Conservation (phyloP, 768 basidiomycete genomes). For the Tulasnella sp. region DNA sequence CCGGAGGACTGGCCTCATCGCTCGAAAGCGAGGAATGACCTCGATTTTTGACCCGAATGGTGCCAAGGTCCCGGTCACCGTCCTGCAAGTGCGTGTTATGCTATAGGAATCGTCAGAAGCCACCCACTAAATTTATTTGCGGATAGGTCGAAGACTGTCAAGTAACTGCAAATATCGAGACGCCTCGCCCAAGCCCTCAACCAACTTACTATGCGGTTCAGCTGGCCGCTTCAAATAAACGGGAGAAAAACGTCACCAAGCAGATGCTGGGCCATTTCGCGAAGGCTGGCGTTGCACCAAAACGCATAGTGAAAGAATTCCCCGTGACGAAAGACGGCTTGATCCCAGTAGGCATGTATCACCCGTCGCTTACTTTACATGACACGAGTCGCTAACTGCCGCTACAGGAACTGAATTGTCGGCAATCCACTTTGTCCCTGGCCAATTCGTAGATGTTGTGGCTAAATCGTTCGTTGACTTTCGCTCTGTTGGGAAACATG, state of each 20-base stretch:
- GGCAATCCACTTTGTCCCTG: conserved; percentile 93
- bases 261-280: conserved; percentile 88
- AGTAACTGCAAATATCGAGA: conserved; percentile 74
- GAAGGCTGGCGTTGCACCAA: conserved; percentile 75
- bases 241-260: conserved; percentile 63
- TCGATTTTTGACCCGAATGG: conserved; percentile 90
- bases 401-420: conserved; percentile 76
- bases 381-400: neutral
- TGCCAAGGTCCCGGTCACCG: conserved; percentile 80
- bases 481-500: neutral
- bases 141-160: conserved; percentile 79
- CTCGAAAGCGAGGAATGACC: conserved; percentile 94
- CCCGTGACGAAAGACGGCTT: conserved; percentile 84
- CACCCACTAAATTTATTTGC: conserved; percentile 25
- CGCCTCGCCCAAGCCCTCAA: conserved; percentile 53
- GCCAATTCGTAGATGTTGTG: conserved; percentile 89
- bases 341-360: conserved; percentile 72
- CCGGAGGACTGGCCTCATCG: conserved; percentile 86
- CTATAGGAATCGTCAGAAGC: conserved; percentile 8
- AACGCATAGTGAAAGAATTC: conserved; percentile 83
- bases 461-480: conserved; percentile 71
- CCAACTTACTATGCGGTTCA: conserved; percentile 89
- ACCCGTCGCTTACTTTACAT: conserved; percentile 7
- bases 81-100: conserved; percentile 71
- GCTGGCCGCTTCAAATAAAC: conserved; percentile 76